Base-by-base conservation (phyloP, 768 basidiomycete species). In the Boletus eberwhitei region DNA sequence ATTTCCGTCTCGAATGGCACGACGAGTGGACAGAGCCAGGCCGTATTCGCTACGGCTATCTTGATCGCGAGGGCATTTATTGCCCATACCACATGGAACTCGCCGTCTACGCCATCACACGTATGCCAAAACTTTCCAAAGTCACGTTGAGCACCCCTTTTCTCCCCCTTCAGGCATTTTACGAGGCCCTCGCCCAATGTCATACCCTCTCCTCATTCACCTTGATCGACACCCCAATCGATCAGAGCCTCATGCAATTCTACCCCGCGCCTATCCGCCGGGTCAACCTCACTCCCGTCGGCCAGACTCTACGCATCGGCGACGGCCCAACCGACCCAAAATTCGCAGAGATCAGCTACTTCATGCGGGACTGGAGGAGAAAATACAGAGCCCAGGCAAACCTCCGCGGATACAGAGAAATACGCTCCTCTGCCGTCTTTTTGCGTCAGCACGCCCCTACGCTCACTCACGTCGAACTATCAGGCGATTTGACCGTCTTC, bases 21-120 rank as follows among this genome's bases (percentile, higher is more conserved):
- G 72, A 73, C 53, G 71, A 72, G 44, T 72, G 71, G 71, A 71
- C 71, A 31, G 71, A 72, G 32, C 72, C 71, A 1, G 65, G 60
- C 21, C 71, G 71, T n/a, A 59, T 72, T 21, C 71, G 71, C 49
- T 44, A 69, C 24, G 71, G 71, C 26, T 58, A 59, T 22, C 54
- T 70, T 31, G 71, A 71, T 59, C 71, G 67, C 45, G 67, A 72
- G 8, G 63, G 59, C 42, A 67, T 68, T 40, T 73, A 73, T 19
- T 63, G 62, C 38, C 65, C 71, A 0, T n/a, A 57, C 48, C 57
- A 71, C 52, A 53, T 72, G 38, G 65, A 66, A 3, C 60, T 62
- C 31, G 59, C 59, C 53, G 41, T 65, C 5, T 43, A 58, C 22
- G 71, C 71, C 44, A 37, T 72, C 52, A 51, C 58, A 5, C 50